These are phyloP conservation scores for Coelastrella sp. DNA, from an alignment of 139 green algal species.

Conservation along the genomic window DNA sequence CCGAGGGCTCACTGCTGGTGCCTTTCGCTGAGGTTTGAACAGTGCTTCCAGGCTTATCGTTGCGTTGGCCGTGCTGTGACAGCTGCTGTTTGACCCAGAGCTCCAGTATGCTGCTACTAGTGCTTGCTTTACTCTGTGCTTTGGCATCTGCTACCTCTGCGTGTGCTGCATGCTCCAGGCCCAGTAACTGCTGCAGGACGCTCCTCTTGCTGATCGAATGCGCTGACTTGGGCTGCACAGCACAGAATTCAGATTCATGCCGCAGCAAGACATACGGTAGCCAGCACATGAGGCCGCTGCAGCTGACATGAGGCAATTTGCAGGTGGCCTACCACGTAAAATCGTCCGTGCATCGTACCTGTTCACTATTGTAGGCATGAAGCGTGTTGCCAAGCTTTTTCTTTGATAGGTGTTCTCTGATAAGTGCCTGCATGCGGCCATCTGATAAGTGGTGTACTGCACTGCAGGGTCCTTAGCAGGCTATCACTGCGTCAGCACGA, in stretches of 20 bases:
- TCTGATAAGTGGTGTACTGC: not conserved
- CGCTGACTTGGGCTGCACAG: not conserved
- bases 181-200: not conserved
- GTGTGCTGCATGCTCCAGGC: not conserved
- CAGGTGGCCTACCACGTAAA: not conserved
- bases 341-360: not conserved
- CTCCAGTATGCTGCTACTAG: slow-evolving; percentile 4
- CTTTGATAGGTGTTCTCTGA: slow-evolving; percentile 34
- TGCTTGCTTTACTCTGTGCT: not conserved
- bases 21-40: not conserved
- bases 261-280: not conserved
- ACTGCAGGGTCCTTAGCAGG: not conserved
- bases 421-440: not conserved
- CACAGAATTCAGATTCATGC: not conserved
- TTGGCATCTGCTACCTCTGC: not conserved
- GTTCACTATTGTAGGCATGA: not conserved
- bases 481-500: not conserved
- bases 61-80: too few relatives aligned
- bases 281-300: too few relatives aligned
- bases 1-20: not conserved
- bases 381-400: not conserved
- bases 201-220: slow-evolving; percentile 33
- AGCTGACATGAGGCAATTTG: not conserved
- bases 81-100: not conserved
- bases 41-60: too few relatives aligned